phyloP scores from a whole-genome alignment of 1,139 yeast species.

The Magnusiomyces sp. region DNA sequence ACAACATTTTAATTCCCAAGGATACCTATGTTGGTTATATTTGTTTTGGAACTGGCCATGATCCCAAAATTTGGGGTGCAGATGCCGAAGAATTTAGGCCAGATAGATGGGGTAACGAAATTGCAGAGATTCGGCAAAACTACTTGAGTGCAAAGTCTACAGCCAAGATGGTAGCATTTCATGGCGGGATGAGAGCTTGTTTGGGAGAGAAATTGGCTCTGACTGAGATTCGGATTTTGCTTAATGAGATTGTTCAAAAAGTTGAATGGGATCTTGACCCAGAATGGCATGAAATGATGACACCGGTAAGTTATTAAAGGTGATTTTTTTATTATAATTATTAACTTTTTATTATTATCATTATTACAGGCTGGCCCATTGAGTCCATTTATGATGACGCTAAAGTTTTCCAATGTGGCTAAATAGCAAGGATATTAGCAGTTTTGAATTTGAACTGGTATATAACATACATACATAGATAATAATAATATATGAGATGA shows the following conservation, averaged over 20 bases:
- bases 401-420: conserved; percentile 1
- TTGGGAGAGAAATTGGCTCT: conserved; percentile 54
- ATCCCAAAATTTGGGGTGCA: conserved; percentile 42
- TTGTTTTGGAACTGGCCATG: conserved; percentile 49
- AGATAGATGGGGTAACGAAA: conserved; percentile 47
- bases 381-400: conserved; percentile 12
- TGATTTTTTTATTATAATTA: too few relatives aligned
- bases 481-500: too few relatives aligned
- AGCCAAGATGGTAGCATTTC: conserved; percentile 46
- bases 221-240: conserved; percentile 37
- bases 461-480: too few relatives aligned
- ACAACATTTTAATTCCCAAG: conserved; percentile 39
- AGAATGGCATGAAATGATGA: conserved; percentile 43
- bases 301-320: conserved; percentile 32
- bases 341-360: not conserved
- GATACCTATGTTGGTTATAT: conserved; percentile 52
- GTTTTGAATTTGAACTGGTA: too few relatives aligned
- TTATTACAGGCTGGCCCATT: conserved; percentile 12
- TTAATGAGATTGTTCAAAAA: conserved; percentile 33
- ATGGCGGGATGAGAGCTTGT: conserved; percentile 56
- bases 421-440: too few relatives aligned
- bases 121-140: conserved; percentile 26
- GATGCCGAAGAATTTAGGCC: conserved; percentile 45
- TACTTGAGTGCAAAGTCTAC: conserved; percentile 41
- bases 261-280: conserved; percentile 37